Base-by-base conservation (phyloP, 2,329 filamentous ascomycete species). In the Ophiosphaerella korrae region DNA sequence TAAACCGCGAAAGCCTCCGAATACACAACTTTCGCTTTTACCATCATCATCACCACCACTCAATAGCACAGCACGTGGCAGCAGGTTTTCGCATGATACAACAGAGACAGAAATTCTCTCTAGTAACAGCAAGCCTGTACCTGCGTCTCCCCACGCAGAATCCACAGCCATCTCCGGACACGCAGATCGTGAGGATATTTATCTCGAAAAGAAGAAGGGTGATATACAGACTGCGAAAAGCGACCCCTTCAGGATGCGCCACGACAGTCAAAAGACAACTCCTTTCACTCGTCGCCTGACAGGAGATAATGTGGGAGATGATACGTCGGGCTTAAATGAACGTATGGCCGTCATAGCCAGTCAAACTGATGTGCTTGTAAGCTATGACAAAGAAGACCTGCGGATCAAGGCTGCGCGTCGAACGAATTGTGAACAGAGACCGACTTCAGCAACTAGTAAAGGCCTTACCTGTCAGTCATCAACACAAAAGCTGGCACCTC, bases 41-140 rank as follows among this genome's bases (percentile, higher is more conserved):
- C 14, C 37, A 14, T 60, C 60, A 14, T 60, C 60, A 2, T 61
- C 60, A 35, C 62, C 62, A 18, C 51, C 57, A 8, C 23, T 48
- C 23, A 37, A 34, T 33, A 38, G 35, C 12, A 42, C 42, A 18
- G 38, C 43, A 7, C 47, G 53, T 11, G 45, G 45, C 33, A 51
- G 51, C 18, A 51, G 48, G 29, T 1, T 51, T 13, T 52, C 35
- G n/a, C 16, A 35, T 5, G 47, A 33, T 44, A 26, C 21, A 21
- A 34, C 36, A 14, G 48, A 59, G 7, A 35, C 50, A 7, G 64
- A 66, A 42, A 57, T 72, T 11, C 52, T 76, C 9, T 76, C 74
- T 1, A 77, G 75, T 59, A 78, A 77, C 44, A 72, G 61, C 35
- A 80, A 66, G 68, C 75, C 52, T 58, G 62, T 66, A 60, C 78